These are phyloP conservation scores for Populus simonii DNA, from an alignment of 345 rosid genomes.

Conservation along the genomic window DNA sequence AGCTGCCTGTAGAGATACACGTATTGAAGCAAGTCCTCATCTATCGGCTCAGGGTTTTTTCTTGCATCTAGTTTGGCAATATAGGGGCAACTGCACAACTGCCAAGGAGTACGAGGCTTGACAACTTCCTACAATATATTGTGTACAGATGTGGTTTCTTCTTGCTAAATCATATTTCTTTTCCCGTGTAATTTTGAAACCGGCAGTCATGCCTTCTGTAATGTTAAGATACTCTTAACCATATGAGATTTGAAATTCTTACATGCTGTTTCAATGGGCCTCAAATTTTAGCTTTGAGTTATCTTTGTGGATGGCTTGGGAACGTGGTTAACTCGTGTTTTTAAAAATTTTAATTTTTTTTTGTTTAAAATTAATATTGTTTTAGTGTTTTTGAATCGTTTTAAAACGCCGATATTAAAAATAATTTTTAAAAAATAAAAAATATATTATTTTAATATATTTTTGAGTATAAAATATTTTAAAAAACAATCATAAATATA, in stretches of 20 bases:
- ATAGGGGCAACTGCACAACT: neutral
- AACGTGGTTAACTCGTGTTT: accelerated
- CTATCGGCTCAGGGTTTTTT: neutral
- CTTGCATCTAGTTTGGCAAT: neutral
- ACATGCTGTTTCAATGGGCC: neutral
- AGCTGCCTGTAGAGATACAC: neutral
- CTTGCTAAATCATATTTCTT: neutral
- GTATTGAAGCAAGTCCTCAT: neutral
- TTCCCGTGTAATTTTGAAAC: neutral
- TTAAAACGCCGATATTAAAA: no score
- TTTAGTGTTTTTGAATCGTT: accelerated
- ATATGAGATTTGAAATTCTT: neutral
- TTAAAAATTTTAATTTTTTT: no score
- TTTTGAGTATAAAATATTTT: no score
- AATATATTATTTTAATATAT: no score
- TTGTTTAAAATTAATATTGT: no score
- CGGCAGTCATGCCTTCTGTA: neutral
- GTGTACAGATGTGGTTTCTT: neutral
- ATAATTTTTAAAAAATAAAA: no score
- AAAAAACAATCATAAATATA: no score
- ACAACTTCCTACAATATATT: neutral
- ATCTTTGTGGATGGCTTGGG: no score
- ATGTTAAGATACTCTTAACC: neutral
- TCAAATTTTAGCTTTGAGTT: neutral
- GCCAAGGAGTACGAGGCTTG: neutral